Evolutionary conservation across 208 protist genomes (phyloP), one percentile per base, ranked within the genome.

Genomic region (Vickermania spadyakhi): DNA sequence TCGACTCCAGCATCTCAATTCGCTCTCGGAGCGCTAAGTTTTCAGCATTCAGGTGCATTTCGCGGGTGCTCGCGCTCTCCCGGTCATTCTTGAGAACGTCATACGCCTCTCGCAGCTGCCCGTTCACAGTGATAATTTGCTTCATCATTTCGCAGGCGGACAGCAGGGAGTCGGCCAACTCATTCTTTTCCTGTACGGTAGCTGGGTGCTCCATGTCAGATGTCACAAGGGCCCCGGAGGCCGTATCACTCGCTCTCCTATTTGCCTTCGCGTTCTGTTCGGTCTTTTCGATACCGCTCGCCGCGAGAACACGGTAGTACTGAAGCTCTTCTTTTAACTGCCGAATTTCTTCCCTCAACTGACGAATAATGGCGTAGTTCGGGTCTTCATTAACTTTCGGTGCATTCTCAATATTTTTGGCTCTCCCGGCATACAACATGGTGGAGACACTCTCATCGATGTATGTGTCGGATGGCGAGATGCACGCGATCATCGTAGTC

Each of bases 361-460:
- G 69, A 0, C 73, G 73, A 23, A 95, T 81, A 13, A 95, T 63
- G 0, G 72, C 59, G 14, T 71, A 56, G 1, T 75, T 89, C 13
- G 86, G 73, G 30, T 97, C 86, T 45, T 93, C 84, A 64, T 95
- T 94, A 25, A 93, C 64, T 27, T 60, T 61, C 4, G 86, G 89
- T n/a, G 76, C 77, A 60, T 95, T 97, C 50, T 75, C 77, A 64
- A 97, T 97, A 57, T 86, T 90, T 31, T 83, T 81, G 1, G 91
- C 92, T 1, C 88, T 73, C 25, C 80, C 68, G 2, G 95, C 91
- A 67, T 96, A 98, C 11, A 88, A 53, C 23, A 98, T 71, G 22
- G 95, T 97, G 4, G 88, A 96, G 11, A 83, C 57, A 21, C 79
- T 96, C 60, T 98, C 93, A 25, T 97, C 93, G 0, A 86, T 58